These are phyloP conservation scores for Bimuria novae-zelandiae DNA, from an alignment of 2,329 filamentous ascomycete species.

Conservation along the genomic window DNA sequence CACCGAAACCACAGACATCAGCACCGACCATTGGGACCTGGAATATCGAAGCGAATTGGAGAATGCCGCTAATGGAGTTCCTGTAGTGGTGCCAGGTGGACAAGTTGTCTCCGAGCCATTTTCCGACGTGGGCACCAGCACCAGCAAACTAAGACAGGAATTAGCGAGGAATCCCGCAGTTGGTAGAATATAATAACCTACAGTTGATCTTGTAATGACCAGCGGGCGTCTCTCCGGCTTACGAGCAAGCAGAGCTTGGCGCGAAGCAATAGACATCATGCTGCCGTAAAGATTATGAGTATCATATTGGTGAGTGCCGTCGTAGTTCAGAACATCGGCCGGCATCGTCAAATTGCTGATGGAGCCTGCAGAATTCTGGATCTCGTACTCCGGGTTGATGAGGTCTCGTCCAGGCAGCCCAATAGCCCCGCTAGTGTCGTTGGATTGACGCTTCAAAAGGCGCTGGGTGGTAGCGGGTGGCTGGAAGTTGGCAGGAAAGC, in stretches of 20 bases:
- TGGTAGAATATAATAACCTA: slow-evolving; percentile 8
- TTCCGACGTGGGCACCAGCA: slow-evolving; percentile 63
- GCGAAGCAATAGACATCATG: slow-evolving; percentile 72
- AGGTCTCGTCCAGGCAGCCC: slow-evolving; percentile 69
- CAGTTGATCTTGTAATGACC: slow-evolving; percentile 73
- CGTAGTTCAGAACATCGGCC: slow-evolving; percentile 69
- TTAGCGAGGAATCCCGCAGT: slow-evolving; percentile 6
- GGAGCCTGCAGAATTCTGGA: slow-evolving; percentile 58
- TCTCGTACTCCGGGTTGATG: slow-evolving; percentile 67
- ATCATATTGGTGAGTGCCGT: slow-evolving; percentile 71
- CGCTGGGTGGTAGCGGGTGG: slow-evolving; percentile 46
- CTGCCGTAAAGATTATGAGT: slow-evolving; percentile 77
- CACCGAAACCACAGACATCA: slow-evolving; percentile 77
- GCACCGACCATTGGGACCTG: slow-evolving; percentile 53
- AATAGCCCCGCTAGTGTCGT: slow-evolving; percentile 47
- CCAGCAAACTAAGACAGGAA: slow-evolving; percentile 61
- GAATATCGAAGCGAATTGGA: slow-evolving; percentile 53
- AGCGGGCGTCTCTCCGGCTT: slow-evolving; percentile 67
- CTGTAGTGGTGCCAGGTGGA: slow-evolving; percentile 51
- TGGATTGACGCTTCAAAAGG: slow-evolving; percentile 24
- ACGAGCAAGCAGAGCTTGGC: slow-evolving; percentile 68
- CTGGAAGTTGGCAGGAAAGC: slow-evolving; percentile 71
- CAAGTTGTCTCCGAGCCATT: slow-evolving; percentile 63
- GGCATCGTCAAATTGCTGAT: slow-evolving; percentile 59
- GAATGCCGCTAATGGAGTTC: slow-evolving; percentile 45